A percentile compares a stretch with the other conserved stretches of the same genome.
These are phyloP conservation scores for Boletus edulis DNA, from an alignment of 768 basidiomycete species.

Conservation along the genomic window DNA sequence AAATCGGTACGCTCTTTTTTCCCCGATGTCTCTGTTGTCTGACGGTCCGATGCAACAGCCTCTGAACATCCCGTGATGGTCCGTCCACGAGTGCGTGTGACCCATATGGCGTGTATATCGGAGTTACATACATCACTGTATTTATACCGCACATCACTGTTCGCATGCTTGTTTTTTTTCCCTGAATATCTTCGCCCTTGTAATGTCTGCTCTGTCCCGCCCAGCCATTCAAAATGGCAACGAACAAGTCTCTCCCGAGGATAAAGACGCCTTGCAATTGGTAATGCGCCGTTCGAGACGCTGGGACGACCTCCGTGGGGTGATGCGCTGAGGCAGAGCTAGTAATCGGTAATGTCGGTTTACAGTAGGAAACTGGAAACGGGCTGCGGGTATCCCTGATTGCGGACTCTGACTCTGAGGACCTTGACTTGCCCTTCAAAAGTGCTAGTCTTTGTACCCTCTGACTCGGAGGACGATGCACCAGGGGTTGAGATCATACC, in stretches of 20 bases:
- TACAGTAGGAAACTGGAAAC: slow-evolving; percentile 62
- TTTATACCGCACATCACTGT: slow-evolving; percentile 26
- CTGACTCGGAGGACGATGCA: slow-evolving; percentile 25
- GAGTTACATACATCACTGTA: slow-evolving; percentile 30
- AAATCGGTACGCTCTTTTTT: slow-evolving; percentile 54
- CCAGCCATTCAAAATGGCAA: slow-evolving; percentile 9
- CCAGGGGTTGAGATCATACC: slow-evolving; percentile 93
- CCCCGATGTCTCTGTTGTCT: not conserved
- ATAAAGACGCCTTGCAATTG: slow-evolving; percentile 55
- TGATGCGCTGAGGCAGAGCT: slow-evolving; percentile 31
- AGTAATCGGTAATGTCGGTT: slow-evolving; percentile 71
- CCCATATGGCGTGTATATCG: slow-evolving; percentile 9
- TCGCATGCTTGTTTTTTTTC: not conserved
- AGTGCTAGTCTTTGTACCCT: not conserved
- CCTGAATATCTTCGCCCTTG: not conserved
- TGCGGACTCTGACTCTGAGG: slow-evolving; percentile 30
- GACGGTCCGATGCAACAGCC: slow-evolving; percentile 27
- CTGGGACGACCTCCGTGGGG: slow-evolving; percentile 31
- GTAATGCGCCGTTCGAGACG: slow-evolving; percentile 39
- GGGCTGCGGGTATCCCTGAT: slow-evolving; percentile 89
- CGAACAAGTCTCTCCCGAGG: slow-evolving; percentile 33
- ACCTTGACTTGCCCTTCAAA: slow-evolving; percentile 8
- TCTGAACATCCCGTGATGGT: slow-evolving; percentile 34
- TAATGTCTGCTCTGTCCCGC: slow-evolving; percentile 24
- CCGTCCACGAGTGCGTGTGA: not conserved